phyloP scores from a whole-genome alignment of 2,329 filamentous ascomycete species.

The Aspergillus sp. region DNA sequence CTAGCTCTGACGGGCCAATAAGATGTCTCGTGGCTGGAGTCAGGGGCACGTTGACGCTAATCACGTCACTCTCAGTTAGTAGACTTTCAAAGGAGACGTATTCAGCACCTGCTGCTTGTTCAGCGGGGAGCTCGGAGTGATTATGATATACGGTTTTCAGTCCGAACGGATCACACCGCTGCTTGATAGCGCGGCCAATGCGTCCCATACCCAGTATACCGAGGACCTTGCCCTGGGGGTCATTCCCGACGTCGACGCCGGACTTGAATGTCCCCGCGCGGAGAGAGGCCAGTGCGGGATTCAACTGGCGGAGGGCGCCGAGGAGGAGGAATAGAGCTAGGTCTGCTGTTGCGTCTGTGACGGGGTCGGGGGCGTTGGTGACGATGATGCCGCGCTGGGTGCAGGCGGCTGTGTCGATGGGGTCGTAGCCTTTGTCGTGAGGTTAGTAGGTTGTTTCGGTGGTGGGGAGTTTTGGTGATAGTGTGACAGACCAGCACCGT shows the following conservation, averaged over 20 bases:
- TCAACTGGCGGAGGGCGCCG: not conserved
- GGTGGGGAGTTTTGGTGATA: too few species aligned
- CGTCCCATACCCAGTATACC: not conserved
- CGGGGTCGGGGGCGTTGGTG: not conserved
- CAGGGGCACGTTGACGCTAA: not conserved
- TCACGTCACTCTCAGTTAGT: not conserved
- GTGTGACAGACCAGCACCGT: constrained; percentile 60
- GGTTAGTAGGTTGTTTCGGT: not conserved
- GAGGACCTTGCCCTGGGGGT: not conserved
- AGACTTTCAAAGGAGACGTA: not conserved
- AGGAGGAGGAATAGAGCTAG: not conserved
- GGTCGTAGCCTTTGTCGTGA: not conserved
- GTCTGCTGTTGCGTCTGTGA: not conserved
- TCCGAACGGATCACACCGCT: not conserved
- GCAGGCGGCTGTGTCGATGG: not conserved
- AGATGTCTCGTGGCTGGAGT: not conserved
- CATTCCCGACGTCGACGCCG: not conserved
- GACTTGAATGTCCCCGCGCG: not conserved
- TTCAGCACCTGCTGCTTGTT: not conserved
- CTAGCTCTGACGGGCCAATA: not conserved
- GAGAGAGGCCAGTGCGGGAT: not conserved
- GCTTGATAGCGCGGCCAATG: not conserved
- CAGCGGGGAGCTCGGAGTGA: not conserved
- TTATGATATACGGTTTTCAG: not conserved
- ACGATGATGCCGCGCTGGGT: not conserved